These are phyloP conservation scores for Vigna angularis DNA, from an alignment of 306 rosid genomes.

Conservation along the genomic window DNA sequence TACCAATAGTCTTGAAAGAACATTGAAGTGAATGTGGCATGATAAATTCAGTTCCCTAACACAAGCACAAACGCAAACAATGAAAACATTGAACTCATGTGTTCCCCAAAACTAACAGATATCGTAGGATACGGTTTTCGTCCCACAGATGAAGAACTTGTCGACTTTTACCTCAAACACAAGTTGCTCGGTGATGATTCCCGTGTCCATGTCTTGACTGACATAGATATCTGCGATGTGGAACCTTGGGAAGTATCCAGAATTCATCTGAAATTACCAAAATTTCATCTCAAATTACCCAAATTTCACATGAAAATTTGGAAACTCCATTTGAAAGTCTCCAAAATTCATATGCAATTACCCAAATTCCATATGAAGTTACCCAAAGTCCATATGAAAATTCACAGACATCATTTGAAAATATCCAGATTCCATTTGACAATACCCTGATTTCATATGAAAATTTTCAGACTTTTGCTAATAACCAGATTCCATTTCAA, in stretches of 20 bases:
- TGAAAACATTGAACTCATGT: not conserved
- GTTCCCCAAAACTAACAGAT: slow-evolving; percentile 18
- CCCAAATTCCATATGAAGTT: no score
- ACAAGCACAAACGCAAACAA: slow-evolving; percentile 46
- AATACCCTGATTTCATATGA: no score
- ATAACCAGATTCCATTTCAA: no score
- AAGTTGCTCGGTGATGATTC: slow-evolving; percentile 42
- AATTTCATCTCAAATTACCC: no score
- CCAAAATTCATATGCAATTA: no score
- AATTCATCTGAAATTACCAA: no score
- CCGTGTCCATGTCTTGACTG: slow-evolving; percentile 30
- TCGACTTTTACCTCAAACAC: slow-evolving; percentile 49
- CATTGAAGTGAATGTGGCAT: not conserved
- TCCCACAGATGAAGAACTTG: slow-evolving; percentile 67
- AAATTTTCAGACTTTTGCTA: no score
- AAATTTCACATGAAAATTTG: no score
- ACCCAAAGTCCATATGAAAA: no score
- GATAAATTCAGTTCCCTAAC: not conserved
- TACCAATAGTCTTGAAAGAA: not conserved
- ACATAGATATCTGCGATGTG: slow-evolving; percentile 45
- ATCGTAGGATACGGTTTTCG: slow-evolving; percentile 55
- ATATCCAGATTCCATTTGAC: no score
- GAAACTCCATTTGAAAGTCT: no score
- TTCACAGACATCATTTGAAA: no score
- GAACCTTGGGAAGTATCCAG: slow-evolving; percentile 61